These are phyloP conservation scores for Goffeauzyma gilvescens DNA, from an alignment of 768 basidiomycete genomes.

Conservation along the genomic window DNA sequence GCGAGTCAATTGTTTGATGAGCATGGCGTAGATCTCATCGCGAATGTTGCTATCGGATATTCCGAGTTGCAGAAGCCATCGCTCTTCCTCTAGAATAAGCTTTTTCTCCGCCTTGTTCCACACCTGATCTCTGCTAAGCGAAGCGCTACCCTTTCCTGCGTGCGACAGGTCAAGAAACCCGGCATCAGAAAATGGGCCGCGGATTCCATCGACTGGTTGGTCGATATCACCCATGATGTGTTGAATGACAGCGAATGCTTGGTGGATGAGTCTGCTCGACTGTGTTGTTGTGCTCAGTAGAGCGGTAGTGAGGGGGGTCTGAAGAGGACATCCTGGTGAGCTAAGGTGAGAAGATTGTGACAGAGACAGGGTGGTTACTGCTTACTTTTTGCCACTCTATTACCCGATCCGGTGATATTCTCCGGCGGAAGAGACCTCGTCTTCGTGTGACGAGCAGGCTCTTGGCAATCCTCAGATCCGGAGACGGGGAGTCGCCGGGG, in stretches of 20 bases:
- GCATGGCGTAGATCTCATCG: conserved; percentile 83
- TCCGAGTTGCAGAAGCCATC: conserved; percentile 67
- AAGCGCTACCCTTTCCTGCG: not conserved
- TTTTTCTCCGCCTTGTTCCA: conserved; percentile 16
- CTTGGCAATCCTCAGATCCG: too few relatives aligned
- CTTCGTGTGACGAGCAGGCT: conserved; percentile 79
- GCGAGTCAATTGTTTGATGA: conserved; percentile 72
- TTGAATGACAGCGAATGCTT: conserved; percentile 73
- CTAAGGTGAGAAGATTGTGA: not conserved
- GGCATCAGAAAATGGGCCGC: not conserved
- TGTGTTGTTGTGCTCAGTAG: conserved; percentile 46
- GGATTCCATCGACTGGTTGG: conserved; percentile 31
- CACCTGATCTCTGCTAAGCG: not conserved
- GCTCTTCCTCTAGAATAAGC: conserved; percentile 51
- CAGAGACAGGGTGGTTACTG: not conserved
- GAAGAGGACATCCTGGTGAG: not conserved
- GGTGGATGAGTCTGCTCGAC: conserved; percentile 58
- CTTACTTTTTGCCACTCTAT: conserved; percentile 78
- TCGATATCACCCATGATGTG: conserved; percentile 86
- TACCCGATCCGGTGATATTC: conserved; percentile 61
- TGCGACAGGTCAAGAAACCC: not conserved
- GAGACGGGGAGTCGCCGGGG: too few relatives aligned
- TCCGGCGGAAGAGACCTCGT: conserved; percentile 53
- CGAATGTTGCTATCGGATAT: conserved; percentile 62
- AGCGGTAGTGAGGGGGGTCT: conserved; percentile 52